phyloP scores from a whole-genome alignment of 305 asterid species.

The Ilex paraguariensis region DNA sequence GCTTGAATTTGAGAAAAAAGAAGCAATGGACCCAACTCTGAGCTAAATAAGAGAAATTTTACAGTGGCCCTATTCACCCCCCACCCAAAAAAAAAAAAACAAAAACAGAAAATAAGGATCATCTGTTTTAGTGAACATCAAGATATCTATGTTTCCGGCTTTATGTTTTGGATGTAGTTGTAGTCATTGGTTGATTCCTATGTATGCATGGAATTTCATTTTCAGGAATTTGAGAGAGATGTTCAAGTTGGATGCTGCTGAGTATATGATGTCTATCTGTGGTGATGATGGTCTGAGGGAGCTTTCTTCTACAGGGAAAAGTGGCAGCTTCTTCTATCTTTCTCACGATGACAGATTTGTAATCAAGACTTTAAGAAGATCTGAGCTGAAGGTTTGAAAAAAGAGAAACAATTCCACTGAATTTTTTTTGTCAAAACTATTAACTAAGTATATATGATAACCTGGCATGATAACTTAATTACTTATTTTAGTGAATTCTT shows the following conservation, averaged over 20 bases:
- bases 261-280: conserved; percentile 98
- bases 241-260: conserved; percentile 93
- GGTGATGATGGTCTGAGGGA: conserved; percentile 91
- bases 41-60: no score
- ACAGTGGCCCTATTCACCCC: no score
- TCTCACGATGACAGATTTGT: conserved; percentile 92
- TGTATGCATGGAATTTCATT: conserved; percentile 17
- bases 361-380: conserved; percentile 71
- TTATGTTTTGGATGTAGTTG: no score
- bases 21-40: no score
- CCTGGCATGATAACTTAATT: neutral
- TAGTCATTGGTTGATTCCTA: no score
- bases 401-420: neutral
- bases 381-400: conserved; percentile 74
- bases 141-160: no score
- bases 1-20: no score
- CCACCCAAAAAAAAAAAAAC: no score
- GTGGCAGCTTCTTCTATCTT: conserved; percentile 91
- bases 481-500: no score
- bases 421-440: conserved; percentile 1
- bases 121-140: no score
- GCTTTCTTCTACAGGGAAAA: conserved; percentile 90
- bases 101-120: no score
- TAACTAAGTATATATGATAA: neutral
- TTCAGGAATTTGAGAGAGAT: conserved; percentile 93